Percentiles rank a stretch among this genome's conserved stretches.
These are phyloP conservation scores for Candolleomyces aberdarensis DNA, from an alignment of 768 basidiomycete species.

Conservation along the genomic window DNA sequence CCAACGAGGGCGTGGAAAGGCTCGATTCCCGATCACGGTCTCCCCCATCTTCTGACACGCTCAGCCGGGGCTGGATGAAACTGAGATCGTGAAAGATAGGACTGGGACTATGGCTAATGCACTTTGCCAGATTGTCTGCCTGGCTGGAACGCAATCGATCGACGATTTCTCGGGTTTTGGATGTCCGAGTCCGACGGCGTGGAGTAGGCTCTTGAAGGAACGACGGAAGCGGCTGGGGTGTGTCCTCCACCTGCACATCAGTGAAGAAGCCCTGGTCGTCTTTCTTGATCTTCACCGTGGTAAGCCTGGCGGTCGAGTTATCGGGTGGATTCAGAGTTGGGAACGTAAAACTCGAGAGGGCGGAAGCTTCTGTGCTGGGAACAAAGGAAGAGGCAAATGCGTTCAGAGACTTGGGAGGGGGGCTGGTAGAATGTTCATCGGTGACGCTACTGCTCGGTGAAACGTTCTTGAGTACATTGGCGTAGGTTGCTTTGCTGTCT, in stretches of 20 bases:
- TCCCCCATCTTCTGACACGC: slow-evolving; percentile 39
- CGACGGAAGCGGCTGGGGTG: slow-evolving; percentile 32
- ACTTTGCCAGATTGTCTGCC: slow-evolving; percentile 15
- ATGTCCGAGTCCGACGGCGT: slow-evolving; percentile 39
- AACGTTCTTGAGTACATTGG: slow-evolving; percentile 6
- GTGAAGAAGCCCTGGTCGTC: slow-evolving; percentile 55
- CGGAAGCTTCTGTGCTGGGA: slow-evolving; percentile 2
- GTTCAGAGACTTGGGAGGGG: slow-evolving; percentile 5
- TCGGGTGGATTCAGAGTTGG: slow-evolving; percentile 8
- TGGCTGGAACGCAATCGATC: slow-evolving; percentile 45
- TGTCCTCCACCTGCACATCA: slow-evolving; percentile 7
- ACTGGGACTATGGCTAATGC: slow-evolving; percentile 32
- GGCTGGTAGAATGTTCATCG: not conserved
- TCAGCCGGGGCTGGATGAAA: slow-evolving; percentile 30
- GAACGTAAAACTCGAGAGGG: slow-evolving; percentile 10
- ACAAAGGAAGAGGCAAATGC: slow-evolving; percentile 8
- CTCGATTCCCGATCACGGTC: slow-evolving; percentile 22
- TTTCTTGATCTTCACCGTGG: slow-evolving; percentile 40
- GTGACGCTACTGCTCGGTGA: slow-evolving; percentile 7
- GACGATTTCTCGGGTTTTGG: slow-evolving; percentile 58
- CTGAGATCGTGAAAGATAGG: slow-evolving; percentile 27
- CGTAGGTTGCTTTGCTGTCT: slow-evolving; percentile 15
- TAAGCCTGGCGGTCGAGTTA: slow-evolving; percentile 10
- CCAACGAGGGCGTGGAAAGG: slow-evolving; percentile 30
- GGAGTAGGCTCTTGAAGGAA: slow-evolving; percentile 43